A percentile compares a stretch with the other conserved stretches of the same genome.
Conservation (phyloP, 345 rosid genomes). For the Linum trigynum region DNA sequence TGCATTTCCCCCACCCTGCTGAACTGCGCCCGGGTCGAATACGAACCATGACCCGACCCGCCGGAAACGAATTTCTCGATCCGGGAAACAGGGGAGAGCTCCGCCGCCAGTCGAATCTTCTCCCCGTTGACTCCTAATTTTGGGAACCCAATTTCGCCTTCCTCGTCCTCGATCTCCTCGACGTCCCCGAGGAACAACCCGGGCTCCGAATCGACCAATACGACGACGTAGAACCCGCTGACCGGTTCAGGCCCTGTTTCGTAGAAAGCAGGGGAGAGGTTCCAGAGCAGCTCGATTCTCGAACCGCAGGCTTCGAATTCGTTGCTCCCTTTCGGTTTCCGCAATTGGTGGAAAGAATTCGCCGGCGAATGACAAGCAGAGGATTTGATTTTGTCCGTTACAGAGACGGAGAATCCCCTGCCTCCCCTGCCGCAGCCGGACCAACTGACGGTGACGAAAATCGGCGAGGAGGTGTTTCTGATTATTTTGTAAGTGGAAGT, state of each 20-base stretch:
- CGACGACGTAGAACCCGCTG: slow-evolving; percentile 38
- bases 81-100: slow-evolving; percentile 37
- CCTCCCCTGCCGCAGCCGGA: slow-evolving; percentile 25
- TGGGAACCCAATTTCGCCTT: slow-evolving; percentile 7
- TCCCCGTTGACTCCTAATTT: slow-evolving; percentile 9
- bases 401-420: slow-evolving; percentile 25
- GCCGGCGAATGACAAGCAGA: slow-evolving; percentile 12
- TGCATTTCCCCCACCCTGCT: slow-evolving; percentile 43
- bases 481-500: slow-evolving; percentile 42
- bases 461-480: slow-evolving; percentile 13
- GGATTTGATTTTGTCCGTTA: slow-evolving; percentile 22
- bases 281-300: slow-evolving; percentile 52
- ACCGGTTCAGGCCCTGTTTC: slow-evolving; percentile 56
- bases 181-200: slow-evolving; percentile 46
- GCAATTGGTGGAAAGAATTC: slow-evolving; percentile 11
- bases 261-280: slow-evolving; percentile 54
- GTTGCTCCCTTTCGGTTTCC: slow-evolving; percentile 38
- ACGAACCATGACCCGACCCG: slow-evolving; percentile 22
- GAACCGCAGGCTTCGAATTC: slow-evolving; percentile 39
- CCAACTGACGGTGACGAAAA: slow-evolving; percentile 57
- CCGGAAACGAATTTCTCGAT: slow-evolving; percentile 30
- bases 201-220: slow-evolving; percentile 46
- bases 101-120: slow-evolving; percentile 1
- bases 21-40: slow-evolving; percentile 58
- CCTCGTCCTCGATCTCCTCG: slow-evolving; percentile 24